phyloP scores from a whole-genome alignment of 768 basidiomycete species.

The Lactarius hengduanensis region DNA sequence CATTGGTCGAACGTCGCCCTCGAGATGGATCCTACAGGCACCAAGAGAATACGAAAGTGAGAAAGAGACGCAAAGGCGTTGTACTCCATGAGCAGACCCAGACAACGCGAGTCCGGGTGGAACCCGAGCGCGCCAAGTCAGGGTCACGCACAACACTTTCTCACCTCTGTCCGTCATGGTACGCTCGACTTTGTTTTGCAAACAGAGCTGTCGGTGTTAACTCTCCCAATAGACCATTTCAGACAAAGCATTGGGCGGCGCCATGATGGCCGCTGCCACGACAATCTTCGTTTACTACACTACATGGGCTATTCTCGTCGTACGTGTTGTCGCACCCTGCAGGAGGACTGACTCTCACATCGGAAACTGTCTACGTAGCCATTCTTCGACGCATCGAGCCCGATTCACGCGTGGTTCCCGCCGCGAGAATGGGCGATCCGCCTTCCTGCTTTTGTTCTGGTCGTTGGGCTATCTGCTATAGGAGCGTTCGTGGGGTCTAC shows the following conservation, averaged over 20 bases:
- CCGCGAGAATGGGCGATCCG: constrained; percentile 90
- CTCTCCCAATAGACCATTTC: constrained; percentile 56
- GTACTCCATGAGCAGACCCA: constrained; percentile 52
- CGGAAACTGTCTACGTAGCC: constrained; percentile 48
- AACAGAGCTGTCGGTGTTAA: background rate
- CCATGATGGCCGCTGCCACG: constrained; percentile 76
- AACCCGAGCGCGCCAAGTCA: background rate
- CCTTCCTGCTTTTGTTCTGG: constrained; percentile 78
- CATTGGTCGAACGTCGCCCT: constrained; percentile 70
- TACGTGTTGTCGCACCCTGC: constrained; percentile 39
- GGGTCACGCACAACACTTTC: background rate
- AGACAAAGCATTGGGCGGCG: constrained; percentile 77
- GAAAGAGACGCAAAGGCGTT: constrained; percentile 80
- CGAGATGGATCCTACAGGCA: constrained; percentile 80
- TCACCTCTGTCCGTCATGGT: constrained; percentile 18
- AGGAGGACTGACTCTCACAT: constrained; percentile 14
- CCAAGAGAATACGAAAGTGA: constrained; percentile 77
- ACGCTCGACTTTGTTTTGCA: background rate
- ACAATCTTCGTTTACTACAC: constrained; percentile 89
- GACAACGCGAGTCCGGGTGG: background rate
- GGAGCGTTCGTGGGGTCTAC: constrained; percentile 79
- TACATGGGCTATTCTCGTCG: constrained; percentile 84
- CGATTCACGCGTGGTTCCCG: constrained; percentile 79
- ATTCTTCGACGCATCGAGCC: constrained; percentile 74
- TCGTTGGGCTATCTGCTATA: constrained; percentile 77